Base-by-base conservation (phyloP, 805 yeast species). In the Yarrowia alimentaria region DNA sequence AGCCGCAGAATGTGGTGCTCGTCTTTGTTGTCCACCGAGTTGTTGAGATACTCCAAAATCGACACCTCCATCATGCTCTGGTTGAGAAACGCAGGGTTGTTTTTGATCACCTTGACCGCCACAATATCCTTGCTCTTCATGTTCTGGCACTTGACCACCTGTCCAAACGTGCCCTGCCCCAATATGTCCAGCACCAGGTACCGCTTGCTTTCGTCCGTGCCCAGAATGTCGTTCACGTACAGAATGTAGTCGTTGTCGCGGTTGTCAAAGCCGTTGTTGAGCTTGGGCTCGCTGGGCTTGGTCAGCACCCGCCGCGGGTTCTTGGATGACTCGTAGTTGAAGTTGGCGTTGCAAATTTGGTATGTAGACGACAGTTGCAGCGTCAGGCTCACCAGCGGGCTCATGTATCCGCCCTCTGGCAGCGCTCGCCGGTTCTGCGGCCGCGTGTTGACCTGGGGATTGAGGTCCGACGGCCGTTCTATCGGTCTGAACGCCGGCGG, bases 91-190 rank as follows among this genome's bases (percentile, higher is more conserved):
- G 94, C 96, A 5, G 95, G 87, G 62, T 85, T 85, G 26, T 95
- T 84, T 64, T 91, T 93, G 53, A 93, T 86, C 34, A 93, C 94
- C 67, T 93, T 93, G 28, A 93, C 94, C 1, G 99, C 99, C 19
- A 90, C 86, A 16, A 91, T 78, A 55, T 87, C 91, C 62, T 88
- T 93, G 37, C 89, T 85, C 30, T 76, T 64, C 61, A 84, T 70
- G 61, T 78, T 78, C 64, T 87, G 95, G 68, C 97, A 91, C 68
- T 91, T 93, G 32, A 90, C 94, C 38, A 93, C 99, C 68, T 93
- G 98, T 8, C 99, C 99, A 73, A 93, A 93, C 1, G 99, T 90
- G 2, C 99, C 99, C 55, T 90, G 91, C 0, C 99, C 99, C 32
- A 93, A 68, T 12, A 93, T 74, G 65, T 91, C 98, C 53, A 93